Evolutionary conservation across 2,329 filamentous ascomycete species (phyloP).

Genomic region (Calycina herbarum): DNA sequence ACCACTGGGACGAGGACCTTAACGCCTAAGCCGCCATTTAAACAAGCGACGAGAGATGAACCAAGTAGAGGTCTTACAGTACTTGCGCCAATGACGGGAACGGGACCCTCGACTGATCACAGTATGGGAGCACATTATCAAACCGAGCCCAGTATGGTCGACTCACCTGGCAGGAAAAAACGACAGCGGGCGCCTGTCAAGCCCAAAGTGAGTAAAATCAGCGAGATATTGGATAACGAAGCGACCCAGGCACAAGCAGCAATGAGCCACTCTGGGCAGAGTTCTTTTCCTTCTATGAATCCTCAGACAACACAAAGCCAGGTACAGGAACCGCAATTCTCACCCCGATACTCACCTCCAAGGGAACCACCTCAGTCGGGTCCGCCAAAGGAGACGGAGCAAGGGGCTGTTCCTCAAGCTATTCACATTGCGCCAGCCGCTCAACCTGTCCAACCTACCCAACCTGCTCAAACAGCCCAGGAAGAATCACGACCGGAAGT

Average conservation of each 20-base stretch:
- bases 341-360: background rate
- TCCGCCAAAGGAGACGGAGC: constrained; percentile 9
- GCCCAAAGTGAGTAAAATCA: constrained; percentile 10
- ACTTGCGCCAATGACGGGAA: constrained; percentile 16
- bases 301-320: constrained; percentile 13
- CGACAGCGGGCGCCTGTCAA: constrained; percentile 14
- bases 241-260: constrained; percentile 15
- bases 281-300: constrained; percentile 20
- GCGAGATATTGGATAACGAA: constrained; percentile 7
- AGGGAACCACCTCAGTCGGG: constrained; percentile 3
- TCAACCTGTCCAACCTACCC: background rate
- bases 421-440: background rate
- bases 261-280: constrained; percentile 26
- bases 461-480: background rate
- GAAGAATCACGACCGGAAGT: constrained; percentile 6
- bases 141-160: constrained; percentile 13
- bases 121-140: constrained; percentile 19
- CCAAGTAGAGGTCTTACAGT: constrained; percentile 17
- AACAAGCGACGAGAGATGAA: constrained; percentile 18
- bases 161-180: constrained; percentile 29
- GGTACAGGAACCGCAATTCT: constrained; percentile 2
- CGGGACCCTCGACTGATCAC: constrained; percentile 12
- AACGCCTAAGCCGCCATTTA: constrained; percentile 12
- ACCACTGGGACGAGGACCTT: constrained; percentile 7
- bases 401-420: background rate